These are phyloP conservation scores for Lachnellula occidentalis DNA, from an alignment of 2,329 filamentous ascomycete species.

Conservation along the genomic window DNA sequence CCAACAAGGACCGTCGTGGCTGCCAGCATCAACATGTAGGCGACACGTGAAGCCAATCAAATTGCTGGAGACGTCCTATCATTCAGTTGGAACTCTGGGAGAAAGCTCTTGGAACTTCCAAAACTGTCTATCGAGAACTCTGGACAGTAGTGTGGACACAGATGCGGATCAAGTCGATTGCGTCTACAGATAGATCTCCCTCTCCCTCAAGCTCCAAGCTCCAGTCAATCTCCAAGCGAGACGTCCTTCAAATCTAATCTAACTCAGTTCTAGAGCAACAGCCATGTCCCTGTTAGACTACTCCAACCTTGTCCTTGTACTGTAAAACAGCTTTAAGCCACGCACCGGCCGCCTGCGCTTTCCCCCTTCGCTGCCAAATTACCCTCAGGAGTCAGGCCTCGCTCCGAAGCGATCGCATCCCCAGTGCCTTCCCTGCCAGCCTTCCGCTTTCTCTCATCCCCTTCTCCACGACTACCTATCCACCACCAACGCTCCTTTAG, in stretches of 20 bases:
- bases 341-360: not conserved
- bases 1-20: conserved; percentile 4
- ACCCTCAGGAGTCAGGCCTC: not conserved
- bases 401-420: not conserved
- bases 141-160: too few species aligned
- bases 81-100: not conserved
- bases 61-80: not conserved
- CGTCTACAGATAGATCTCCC: too few species aligned
- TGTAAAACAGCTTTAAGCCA: not conserved
- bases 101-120: too few species aligned
- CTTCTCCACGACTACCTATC: conserved; percentile 3
- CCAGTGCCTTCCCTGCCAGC: not conserved
- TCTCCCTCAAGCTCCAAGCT: too few species aligned
- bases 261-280: too few species aligned
- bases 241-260: too few species aligned
- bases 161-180: too few species aligned
- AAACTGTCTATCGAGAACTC: too few species aligned
- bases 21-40: not conserved
- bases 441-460: conserved; percentile 3
- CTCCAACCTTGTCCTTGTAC: not conserved
- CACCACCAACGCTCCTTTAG: conserved; percentile 14
- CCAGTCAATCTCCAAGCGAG: too few species aligned
- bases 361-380: not conserved
- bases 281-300: too few species aligned
- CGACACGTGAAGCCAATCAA: conserved; percentile 4